A percentile compares a stretch with the other conserved stretches of the same genome.
Conservation (phyloP, 257 asterid species). For the Phtheirospermum japonicum region DNA sequence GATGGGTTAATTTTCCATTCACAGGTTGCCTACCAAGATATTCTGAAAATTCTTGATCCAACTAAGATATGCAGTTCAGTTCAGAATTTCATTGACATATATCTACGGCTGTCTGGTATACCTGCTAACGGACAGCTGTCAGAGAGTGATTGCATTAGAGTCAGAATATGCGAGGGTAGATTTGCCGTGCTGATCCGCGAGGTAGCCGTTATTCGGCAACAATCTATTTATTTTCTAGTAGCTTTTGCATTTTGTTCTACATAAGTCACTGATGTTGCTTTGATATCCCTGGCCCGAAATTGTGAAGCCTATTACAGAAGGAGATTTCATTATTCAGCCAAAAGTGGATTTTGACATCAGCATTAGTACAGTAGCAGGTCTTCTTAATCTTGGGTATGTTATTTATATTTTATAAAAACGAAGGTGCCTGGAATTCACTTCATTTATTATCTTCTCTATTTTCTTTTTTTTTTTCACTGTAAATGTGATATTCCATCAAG, state of each 20-base stretch:
- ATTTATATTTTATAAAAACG: neutral
- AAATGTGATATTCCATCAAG: too few relatives aligned
- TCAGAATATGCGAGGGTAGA: slow-evolving; percentile 96
- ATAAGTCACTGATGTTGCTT: slow-evolving; percentile 19
- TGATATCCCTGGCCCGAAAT: slow-evolving; percentile 3
- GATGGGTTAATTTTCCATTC: slow-evolving; percentile 25
- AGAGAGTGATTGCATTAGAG: slow-evolving; percentile 91
- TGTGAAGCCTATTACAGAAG: slow-evolving; percentile 93
- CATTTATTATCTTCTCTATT: neutral
- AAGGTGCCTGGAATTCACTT: slow-evolving; percentile 15
- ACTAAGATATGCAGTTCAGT: slow-evolving; percentile 93
- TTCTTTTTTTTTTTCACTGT: neutral
- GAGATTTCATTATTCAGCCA: slow-evolving; percentile 90
- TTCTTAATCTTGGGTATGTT: slow-evolving; percentile 95
- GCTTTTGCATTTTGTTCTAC: slow-evolving; percentile 20
- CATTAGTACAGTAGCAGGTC: slow-evolving; percentile 97
- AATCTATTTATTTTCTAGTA: slow-evolving; percentile 12
- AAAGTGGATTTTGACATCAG: slow-evolving; percentile 99
- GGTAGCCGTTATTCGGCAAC: slow-evolving; percentile 42
- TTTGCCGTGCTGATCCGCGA: slow-evolving; percentile 91
- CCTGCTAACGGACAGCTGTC: slow-evolving; percentile 80
- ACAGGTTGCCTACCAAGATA: slow-evolving; percentile 95
- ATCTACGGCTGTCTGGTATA: slow-evolving; percentile 69
- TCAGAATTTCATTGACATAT: slow-evolving; percentile 85
- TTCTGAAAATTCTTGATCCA: slow-evolving; percentile 83